phyloP scores from a whole-genome alignment of 192 early-diverging fungal genomes.

The Neocallimastix lanati region DNA sequence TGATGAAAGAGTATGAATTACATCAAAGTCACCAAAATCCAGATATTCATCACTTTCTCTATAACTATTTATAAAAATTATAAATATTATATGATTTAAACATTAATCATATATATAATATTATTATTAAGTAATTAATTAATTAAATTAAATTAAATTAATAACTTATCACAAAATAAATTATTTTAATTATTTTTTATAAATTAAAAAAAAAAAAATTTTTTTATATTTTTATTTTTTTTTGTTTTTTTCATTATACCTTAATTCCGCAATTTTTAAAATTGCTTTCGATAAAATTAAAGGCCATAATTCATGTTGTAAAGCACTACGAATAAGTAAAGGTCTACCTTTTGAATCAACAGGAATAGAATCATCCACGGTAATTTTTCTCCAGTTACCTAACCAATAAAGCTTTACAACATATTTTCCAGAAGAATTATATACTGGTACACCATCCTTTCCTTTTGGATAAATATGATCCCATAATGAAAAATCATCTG shows the following conservation, averaged over 20 bases:
- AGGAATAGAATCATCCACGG: constrained; percentile 39
- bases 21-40: constrained; percentile 1
- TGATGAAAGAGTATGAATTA: not conserved
- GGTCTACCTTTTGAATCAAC: constrained; percentile 27
- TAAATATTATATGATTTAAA: too few species aligned
- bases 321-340: constrained; percentile 14
- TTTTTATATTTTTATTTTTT: too few species aligned
- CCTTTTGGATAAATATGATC: constrained; percentile 38
- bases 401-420: constrained; percentile 41
- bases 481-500: constrained; percentile 32
- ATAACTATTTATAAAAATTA: not conserved
- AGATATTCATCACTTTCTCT: not conserved
- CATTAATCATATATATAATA: too few species aligned
- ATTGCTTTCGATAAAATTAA: constrained; percentile 34
- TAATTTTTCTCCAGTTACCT: constrained; percentile 36
- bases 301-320: constrained; percentile 32
- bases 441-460: constrained; percentile 36
- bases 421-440: constrained; percentile 36
- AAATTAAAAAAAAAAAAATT: too few species aligned
- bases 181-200: too few species aligned
- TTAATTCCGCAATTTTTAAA: constrained; percentile 28
- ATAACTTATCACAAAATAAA: too few species aligned
- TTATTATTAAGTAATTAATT: too few species aligned
- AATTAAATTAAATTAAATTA: too few species aligned
- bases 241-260: too few species aligned